These are phyloP conservation scores for Corylus avellana DNA, from an alignment of 306 rosid species.

Conservation along the genomic window DNA sequence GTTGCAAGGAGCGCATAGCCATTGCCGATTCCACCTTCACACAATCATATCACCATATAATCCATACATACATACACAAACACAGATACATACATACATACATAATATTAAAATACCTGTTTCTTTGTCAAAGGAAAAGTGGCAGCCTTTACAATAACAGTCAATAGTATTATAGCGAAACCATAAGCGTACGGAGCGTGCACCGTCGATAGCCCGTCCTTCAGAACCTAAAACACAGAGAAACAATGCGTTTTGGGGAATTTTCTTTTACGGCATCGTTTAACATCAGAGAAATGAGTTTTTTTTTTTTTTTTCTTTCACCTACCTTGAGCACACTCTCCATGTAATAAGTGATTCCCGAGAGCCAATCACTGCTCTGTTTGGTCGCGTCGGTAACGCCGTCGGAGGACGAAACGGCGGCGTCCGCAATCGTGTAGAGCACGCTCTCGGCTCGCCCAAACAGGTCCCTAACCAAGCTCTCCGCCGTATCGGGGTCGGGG, in stretches of 20 bases:
- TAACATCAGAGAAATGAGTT: too few relatives aligned
- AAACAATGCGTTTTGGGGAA: background rate
- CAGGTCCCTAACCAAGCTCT: conserved; percentile 48
- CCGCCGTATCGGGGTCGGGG: conserved; percentile 59
- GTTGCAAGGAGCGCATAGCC: conserved; percentile 94
- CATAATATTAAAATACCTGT: conserved; percentile 49
- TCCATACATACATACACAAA: conserved; percentile 23
- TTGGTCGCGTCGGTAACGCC: conserved; percentile 40
- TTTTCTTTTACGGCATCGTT: too few relatives aligned
- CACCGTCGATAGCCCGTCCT: conserved; percentile 76
- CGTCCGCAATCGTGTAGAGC: conserved; percentile 84
- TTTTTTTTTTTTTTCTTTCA: too few relatives aligned
- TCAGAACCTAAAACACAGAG: conserved; percentile 58
- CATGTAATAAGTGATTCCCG: conserved; percentile 82
- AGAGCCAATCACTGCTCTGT: conserved; percentile 81
- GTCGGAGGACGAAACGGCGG: conserved; percentile 74
- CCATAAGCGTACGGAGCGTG: conserved; percentile 95
- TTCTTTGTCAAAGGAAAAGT: conserved; percentile 87
- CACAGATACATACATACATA: background rate
- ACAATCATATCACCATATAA: conserved; percentile 13
- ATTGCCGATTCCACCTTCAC: conserved; percentile 86
- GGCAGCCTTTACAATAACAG: conserved; percentile 79
- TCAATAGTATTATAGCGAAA: conserved; percentile 89
- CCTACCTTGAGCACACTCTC: conserved; percentile 76
- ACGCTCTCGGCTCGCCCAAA: conserved; percentile 69